A percentile compares a stretch with the other conserved stretches of the same genome.
phyloP scores from a whole-genome alignment of 495 filamentous ascomycete species.

The Daldinia concentrica region DNA sequence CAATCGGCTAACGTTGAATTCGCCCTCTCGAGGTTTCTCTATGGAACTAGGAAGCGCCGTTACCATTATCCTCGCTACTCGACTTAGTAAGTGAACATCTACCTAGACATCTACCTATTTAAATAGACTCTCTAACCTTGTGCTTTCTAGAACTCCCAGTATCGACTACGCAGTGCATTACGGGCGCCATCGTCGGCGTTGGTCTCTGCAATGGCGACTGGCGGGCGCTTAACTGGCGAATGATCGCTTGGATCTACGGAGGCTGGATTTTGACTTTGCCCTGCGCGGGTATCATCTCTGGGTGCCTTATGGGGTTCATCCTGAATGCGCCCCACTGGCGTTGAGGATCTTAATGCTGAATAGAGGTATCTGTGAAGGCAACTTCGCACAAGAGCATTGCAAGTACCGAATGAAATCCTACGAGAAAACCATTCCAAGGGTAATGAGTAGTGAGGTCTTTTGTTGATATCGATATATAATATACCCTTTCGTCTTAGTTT shows the following conservation, averaged over 20 bases:
- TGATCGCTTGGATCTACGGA: conserved; percentile 65
- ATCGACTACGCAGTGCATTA: conserved; percentile 70
- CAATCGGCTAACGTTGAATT: conserved; percentile 74
- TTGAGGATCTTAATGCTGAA: not conserved
- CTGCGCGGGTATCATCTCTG: conserved; percentile 64
- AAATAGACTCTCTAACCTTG: not conserved
- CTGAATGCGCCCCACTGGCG: conserved; percentile 63
- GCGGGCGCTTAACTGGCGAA: conserved; percentile 68
- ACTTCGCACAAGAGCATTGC: not conserved
- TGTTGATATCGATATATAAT: not conserved
- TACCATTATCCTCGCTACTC: conserved; percentile 72
- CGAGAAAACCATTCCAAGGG: not conserved
- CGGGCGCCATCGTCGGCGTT: conserved; percentile 69
- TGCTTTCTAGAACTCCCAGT: conserved; percentile 56
- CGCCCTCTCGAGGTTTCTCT: conserved; percentile 72
- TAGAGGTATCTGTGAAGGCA: not conserved
- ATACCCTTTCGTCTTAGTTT: conserved; percentile 1
- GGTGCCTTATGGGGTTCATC: conserved; percentile 65
- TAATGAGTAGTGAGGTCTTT: not conserved
- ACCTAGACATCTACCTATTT: not conserved
- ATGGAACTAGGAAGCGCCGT: conserved; percentile 76
- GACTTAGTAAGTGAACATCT: conserved; percentile 52
- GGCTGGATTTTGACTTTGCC: conserved; percentile 70
- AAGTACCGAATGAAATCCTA: not conserved
- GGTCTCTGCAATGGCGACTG: conserved; percentile 68